Conservation (phyloP, 176 grass and related monocot genomes). For the Carex cristatella region DNA sequence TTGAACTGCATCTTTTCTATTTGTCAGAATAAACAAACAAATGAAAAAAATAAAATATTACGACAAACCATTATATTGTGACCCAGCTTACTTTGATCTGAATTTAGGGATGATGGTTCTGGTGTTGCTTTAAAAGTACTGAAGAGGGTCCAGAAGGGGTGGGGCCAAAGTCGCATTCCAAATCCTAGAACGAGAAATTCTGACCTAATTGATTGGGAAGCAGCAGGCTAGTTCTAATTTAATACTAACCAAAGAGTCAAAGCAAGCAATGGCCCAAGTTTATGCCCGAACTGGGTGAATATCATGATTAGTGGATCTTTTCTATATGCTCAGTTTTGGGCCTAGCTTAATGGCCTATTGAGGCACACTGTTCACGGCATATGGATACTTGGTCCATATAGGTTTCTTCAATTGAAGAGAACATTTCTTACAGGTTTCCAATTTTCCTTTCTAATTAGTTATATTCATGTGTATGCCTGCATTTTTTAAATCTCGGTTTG, state of each 20-base stretch:
- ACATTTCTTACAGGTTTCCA: not conserved
- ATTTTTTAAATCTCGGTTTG: not conserved
- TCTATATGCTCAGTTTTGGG: not conserved
- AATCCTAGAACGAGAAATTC: constrained; percentile 17
- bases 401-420: not conserved
- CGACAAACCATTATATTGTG: not conserved
- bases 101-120: constrained; percentile 81
- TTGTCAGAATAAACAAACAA: constrained; percentile 5
- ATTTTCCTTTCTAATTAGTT: not conserved
- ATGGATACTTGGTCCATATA: not conserved
- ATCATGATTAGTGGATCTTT: not conserved
- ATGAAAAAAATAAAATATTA: constrained; percentile 17
- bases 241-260: not conserved
- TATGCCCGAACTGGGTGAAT: not conserved
- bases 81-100: not conserved
- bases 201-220: constrained; percentile 26
- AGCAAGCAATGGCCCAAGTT: not conserved
- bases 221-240: constrained; percentile 6
- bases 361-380: not conserved
- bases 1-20: not conserved
- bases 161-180: constrained; percentile 76
- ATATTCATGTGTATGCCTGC: not conserved
- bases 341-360: not conserved
- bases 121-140: constrained; percentile 65
- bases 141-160: constrained; percentile 75